phyloP scores from a whole-genome alignment of 2,329 filamentous ascomycete genomes.

The Ceratocystis lukuohia region DNA sequence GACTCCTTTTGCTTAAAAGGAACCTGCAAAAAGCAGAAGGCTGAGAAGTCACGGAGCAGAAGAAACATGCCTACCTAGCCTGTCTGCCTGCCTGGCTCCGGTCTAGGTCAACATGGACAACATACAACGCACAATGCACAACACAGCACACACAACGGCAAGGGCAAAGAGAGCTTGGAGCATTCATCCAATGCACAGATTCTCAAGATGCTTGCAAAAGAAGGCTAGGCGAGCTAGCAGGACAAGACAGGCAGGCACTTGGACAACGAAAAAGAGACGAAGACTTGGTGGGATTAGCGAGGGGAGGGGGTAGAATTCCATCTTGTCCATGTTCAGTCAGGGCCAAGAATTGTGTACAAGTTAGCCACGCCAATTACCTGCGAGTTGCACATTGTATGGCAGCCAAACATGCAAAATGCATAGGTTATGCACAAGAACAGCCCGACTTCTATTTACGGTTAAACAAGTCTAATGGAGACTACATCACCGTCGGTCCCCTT shows the following conservation, averaged over 20 bases:
- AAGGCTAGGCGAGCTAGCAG: background rate
- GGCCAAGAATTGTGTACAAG: background rate
- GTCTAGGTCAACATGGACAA: too few species aligned
- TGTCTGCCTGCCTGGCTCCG: too few species aligned
- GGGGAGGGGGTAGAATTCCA: background rate
- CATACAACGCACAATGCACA: background rate
- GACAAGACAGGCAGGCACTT: background rate
- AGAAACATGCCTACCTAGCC: background rate
- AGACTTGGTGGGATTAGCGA: background rate
- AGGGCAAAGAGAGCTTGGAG: background rate
- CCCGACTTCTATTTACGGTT: too few species aligned
- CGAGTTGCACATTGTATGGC: too few species aligned
- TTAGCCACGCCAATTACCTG: background rate
- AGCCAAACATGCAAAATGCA: too few species aligned
- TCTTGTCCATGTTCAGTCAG: background rate
- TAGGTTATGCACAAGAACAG: too few species aligned
- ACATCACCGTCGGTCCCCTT: too few species aligned
- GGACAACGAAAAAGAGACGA: background rate
- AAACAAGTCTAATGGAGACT: too few species aligned
- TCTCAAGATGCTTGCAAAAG: background rate
- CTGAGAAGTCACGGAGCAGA: background rate
- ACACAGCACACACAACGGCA: background rate
- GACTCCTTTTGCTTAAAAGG: conserved; percentile 1
- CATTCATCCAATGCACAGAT: background rate
- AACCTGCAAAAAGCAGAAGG: background rate